Evolutionary conservation across 495 filamentous ascomycete species (phyloP).

Genomic region (Neurospora sp.): DNA sequence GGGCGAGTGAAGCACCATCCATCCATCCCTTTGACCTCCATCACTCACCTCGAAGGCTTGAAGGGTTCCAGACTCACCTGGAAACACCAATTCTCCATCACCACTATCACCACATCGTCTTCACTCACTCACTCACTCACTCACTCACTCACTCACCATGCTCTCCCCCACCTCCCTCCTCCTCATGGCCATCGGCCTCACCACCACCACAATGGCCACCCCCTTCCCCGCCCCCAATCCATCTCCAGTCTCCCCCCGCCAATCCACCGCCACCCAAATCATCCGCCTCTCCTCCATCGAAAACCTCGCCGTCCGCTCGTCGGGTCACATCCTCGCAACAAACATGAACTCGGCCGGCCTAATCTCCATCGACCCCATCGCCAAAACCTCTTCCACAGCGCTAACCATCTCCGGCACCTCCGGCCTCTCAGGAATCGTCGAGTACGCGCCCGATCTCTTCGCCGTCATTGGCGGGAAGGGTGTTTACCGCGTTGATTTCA

Average conservation of each 20-base stretch:
- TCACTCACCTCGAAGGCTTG: not conserved
- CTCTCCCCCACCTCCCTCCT: not conserved
- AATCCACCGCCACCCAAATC: conserved; percentile 19
- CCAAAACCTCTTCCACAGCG: conserved; percentile 25
- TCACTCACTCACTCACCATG: not conserved
- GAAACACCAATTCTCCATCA: not conserved
- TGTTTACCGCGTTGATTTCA: conserved; percentile 33
- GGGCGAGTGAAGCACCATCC: not conserved
- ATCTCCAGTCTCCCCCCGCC: conserved; percentile 4
- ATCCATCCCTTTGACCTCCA: not conserved
- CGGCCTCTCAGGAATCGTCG: conserved; percentile 33
- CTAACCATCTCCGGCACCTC: conserved; percentile 21
- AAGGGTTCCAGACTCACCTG: not conserved
- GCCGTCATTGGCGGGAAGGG: conserved; percentile 31
- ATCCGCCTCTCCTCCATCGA: conserved; percentile 29
- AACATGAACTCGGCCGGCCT: conserved; percentile 27
- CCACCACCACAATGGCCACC: not conserved
- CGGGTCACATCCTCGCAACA: conserved; percentile 35
- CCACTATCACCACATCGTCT: not conserved
- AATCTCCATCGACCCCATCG: conserved; percentile 19
- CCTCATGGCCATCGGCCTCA: not conserved
- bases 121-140: not conserved
- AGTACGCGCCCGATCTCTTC: conserved; percentile 30
- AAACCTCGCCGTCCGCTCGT: conserved; percentile 37
- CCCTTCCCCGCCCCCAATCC: not conserved